These are phyloP conservation scores for Arthrobotrys musiformis DNA, from an alignment of 2,329 filamentous ascomycete genomes.

Conservation along the genomic window DNA sequence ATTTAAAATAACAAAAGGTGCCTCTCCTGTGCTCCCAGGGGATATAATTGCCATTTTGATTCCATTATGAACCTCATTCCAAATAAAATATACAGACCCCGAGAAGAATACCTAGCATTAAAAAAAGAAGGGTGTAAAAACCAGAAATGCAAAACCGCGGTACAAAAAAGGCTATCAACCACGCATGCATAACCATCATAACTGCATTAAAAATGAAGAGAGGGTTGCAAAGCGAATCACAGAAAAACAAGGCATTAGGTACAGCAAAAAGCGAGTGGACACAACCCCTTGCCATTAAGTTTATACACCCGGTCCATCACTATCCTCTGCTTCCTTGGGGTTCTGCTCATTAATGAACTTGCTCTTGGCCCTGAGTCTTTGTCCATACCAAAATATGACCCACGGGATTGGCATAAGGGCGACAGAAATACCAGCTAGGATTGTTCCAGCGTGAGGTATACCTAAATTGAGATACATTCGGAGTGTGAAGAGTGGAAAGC, in stretches of 20 bases:
- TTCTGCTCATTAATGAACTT: slow-evolving; percentile 25
- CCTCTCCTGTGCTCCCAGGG: too few species aligned
- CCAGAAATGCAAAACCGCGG: not conserved
- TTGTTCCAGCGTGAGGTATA: slow-evolving; percentile 63
- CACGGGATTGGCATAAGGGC: slow-evolving; percentile 68
- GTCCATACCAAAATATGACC: slow-evolving; percentile 67
- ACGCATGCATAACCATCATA: not conserved
- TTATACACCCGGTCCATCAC: not conserved
- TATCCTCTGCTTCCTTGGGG: slow-evolving; percentile 2
- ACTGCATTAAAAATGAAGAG: not conserved
- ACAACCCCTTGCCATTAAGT: not conserved
- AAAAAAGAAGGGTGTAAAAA: not conserved
- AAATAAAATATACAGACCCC: not conserved
- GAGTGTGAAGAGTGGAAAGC: slow-evolving; percentile 72
- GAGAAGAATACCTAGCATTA: not conserved
- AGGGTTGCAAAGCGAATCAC: not conserved
- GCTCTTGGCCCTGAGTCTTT: slow-evolving; percentile 60
- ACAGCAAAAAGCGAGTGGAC: not conserved
- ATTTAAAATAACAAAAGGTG: too few species aligned
- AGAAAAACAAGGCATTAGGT: not conserved
- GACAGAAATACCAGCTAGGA: slow-evolving; percentile 65
- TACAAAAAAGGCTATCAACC: not conserved
- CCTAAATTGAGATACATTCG: slow-evolving; percentile 66
- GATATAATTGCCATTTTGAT: not conserved
- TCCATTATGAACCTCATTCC: not conserved